Evolutionary conservation across 2,329 filamentous ascomycete species (phyloP), one percentile per base, ranked within the genome.

Genomic region (Tolypocladium amazonense): DNA sequence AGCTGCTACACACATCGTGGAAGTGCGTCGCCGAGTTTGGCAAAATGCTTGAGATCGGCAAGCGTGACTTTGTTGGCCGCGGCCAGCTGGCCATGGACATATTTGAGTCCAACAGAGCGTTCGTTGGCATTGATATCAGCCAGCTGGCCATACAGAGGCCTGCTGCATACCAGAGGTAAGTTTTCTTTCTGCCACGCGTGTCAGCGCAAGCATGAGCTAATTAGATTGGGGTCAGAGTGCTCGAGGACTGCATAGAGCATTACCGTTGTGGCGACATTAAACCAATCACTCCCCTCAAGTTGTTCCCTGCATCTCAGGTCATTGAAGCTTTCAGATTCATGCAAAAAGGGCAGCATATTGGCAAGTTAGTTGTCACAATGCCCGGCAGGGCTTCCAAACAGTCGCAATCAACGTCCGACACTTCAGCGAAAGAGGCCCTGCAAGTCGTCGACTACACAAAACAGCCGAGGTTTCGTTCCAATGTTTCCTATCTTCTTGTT

Each of bases 11-110:
- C 7, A 66, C 69, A 0, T 68, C 72, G 0, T 75, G 70, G 71
- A 55, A 68, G 18, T 74, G 71, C 57, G 64, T 76, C 6, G 71
- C 73, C 2, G 33, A 64, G 18, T 71, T 65, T 41, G 74, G 74
- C 1, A 65, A 59, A 0, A 69, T 76, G 59, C 43, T 76, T 0
- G 74, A 76, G 58, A 68, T 76, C 30, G 72, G 72, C 2, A 72
- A 72, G 53, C 65, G 66, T n/a, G 72, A 75, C 57, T 63, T 75
- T 20, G 30, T 66, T 1, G 71, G 72, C 1, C 71, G 73, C 14
- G 73, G 69, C 4, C 65, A 67, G 4, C 69, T 82, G 3, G 72
- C 74, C 3, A 79, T 82, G 78, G 60, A 69, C 0, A 68, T 70
- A 0, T 82, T 83, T 45, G 65, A 70, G 0, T 59, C 60, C 0